Evolutionary conservation across 164 flowering plant genomes (phyloP), one percentile per base, ranked within the genome.

Genomic region (Annona cherimola): DNA sequence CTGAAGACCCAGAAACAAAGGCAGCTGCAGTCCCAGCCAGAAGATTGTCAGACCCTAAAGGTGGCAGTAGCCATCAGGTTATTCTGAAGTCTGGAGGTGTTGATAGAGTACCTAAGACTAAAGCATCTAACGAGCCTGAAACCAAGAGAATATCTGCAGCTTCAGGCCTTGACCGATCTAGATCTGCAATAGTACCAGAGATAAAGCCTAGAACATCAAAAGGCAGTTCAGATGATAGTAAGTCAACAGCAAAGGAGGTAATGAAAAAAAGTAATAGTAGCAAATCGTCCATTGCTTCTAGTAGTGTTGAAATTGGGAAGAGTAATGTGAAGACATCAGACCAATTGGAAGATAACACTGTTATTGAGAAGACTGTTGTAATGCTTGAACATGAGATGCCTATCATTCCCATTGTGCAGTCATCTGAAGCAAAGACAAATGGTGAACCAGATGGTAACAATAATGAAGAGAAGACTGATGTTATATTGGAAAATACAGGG

Each of bases 31-130:
- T 86, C 4, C 77, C 84, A 67, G 82, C 82, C 63, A 88, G 96
- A 83, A 88, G 98, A 80, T 79, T 91, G 43, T 91, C 99, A 45
- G 99, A 95, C 69, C 97, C 97, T 57, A 91, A 84, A 80, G 75
- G 75, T 46, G 70, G 75, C 79, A 84, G 66, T 71, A 78, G 70
- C 16, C 75, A 61, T 71, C 77, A 61, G 63, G 80, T 55, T 75
- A 75, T 94, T 66, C 78, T 73, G 61, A 86, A 81, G 76, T 45
- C 76, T 39, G 82, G 70, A 76, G 81, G 78, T 46, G 44, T 76
- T 65, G 86, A 79, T 71, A 40, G 83, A 70, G 71, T 71, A 18
- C 74, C 86, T 63, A 89, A 85, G 73, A 39, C 74, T 68, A 91
- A 83, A 79, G 62, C 66, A 76, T 75, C 89, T 68, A 73, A 80